Evolutionary conservation across 148 eudicot genomes (phyloP).

Genomic region (Vaccinium vitisidaea): DNA sequence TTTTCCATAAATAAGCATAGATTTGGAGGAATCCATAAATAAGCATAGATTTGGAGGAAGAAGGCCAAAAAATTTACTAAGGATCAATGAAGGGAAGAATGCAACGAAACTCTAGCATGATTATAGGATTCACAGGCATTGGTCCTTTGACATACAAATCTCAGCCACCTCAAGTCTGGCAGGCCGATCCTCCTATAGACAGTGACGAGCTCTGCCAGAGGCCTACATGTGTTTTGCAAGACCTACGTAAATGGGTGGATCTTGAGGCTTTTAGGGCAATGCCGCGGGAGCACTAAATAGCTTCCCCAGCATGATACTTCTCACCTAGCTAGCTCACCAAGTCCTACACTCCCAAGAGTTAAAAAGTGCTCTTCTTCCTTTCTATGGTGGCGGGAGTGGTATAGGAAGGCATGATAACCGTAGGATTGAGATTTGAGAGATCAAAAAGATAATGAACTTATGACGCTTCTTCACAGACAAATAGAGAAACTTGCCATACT

Average conservation of each 20-base stretch:
- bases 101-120: not conserved
- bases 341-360: not conserved
- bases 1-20: not conserved
- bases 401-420: not conserved
- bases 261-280: constrained; percentile 3
- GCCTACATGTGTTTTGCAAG: not conserved
- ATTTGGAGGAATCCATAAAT: not conserved
- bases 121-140: not conserved
- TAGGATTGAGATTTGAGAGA: not conserved
- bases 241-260: not conserved
- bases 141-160: not conserved
- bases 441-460: not conserved
- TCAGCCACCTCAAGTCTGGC: not conserved
- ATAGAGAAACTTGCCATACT: not conserved
- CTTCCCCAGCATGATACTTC: not conserved
- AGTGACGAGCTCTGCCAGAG: not conserved
- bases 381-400: not conserved
- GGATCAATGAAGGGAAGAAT: not conserved
- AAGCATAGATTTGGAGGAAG: not conserved
- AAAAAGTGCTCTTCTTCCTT: not conserved
- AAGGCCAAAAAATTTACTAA: not conserved
- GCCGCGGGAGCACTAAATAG: not conserved
- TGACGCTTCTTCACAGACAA: not conserved
- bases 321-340: not conserved
- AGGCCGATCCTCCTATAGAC: not conserved